Percentiles rank a stretch among this genome's conserved stretches.
These are phyloP conservation scores for Pseudevernia furfuracea DNA, from an alignment of 495 filamentous ascomycete species.

Conservation along the genomic window DNA sequence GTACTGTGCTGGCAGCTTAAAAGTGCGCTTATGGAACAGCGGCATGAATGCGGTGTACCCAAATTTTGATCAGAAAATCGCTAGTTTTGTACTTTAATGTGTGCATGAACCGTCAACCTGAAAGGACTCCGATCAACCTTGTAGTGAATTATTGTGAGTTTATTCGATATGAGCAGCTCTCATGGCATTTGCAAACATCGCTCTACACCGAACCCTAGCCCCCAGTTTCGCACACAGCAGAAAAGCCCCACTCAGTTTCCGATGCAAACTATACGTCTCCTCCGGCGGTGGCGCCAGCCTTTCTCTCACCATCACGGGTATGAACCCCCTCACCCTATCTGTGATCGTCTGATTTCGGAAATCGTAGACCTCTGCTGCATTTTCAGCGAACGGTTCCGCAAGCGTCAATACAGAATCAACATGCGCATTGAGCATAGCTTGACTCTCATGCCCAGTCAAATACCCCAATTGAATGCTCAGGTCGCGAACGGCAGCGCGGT, in stretches of 20 bases:
- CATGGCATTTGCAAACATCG: constrained; percentile 68
- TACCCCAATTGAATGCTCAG: constrained; percentile 83
- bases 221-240: constrained; percentile 81
- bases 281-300: constrained; percentile 85
- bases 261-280: constrained; percentile 93
- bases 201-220: constrained; percentile 70
- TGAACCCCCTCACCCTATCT: constrained; percentile 74
- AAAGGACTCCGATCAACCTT: background rate
- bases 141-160: background rate
- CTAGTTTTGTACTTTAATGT: background rate
- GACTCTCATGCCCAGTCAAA: constrained; percentile 78
- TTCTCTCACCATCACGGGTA: constrained; percentile 88
- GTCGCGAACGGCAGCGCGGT: constrained; percentile 52
- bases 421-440: constrained; percentile 81
- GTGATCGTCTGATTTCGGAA: constrained; percentile 94
- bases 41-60: background rate
- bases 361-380: constrained; percentile 78
- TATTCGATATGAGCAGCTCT: background rate
- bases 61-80: background rate
- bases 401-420: constrained; percentile 73
- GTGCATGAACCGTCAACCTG: background rate
- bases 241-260: constrained; percentile 94
- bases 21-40: background rate
- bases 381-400: constrained; percentile 77
- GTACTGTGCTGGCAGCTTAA: constrained; percentile 17